These are phyloP conservation scores for Ogataea degrootiae DNA, from an alignment of 805 yeast genomes.

Conservation along the genomic window DNA sequence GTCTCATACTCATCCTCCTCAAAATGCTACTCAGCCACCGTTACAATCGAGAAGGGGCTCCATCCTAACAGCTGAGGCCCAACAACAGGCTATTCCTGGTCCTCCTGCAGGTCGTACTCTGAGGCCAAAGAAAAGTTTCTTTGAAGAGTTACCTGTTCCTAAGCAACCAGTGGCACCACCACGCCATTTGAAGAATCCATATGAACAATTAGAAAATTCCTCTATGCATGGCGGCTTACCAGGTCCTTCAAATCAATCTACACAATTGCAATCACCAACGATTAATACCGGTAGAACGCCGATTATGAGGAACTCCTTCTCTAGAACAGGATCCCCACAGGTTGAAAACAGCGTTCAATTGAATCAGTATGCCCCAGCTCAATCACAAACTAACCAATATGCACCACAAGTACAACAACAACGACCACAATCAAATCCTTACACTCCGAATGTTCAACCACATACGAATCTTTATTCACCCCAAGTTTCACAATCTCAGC, in stretches of 20 bases:
- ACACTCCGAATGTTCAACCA: conserved; percentile 13
- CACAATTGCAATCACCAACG: background rate
- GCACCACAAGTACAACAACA: background rate
- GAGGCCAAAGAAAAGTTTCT: conserved; percentile 41
- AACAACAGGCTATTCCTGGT: conserved; percentile 2
- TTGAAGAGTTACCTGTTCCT: conserved; percentile 52
- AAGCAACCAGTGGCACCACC: conserved; percentile 3
- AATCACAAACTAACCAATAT: conserved; percentile 5
- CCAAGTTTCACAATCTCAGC: background rate
- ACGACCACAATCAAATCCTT: conserved; percentile 26
- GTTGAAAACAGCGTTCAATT: conserved; percentile 1
- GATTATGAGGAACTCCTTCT: conserved; percentile 1
- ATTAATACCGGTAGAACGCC: background rate
- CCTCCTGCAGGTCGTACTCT: conserved; percentile 6
- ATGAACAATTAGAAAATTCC: conserved; percentile 11
- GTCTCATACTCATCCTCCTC: conserved; percentile 4
- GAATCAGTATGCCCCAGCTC: conserved; percentile 11
- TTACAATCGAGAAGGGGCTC: too few relatives aligned
- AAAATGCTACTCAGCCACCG: background rate
- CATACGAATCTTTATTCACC: conserved; percentile 1
- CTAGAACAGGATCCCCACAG: conserved; percentile 1
- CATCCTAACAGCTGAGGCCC: background rate
- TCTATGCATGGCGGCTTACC: background rate
- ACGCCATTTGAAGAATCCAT: conserved; percentile 23
- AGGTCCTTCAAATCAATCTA: background rate